Base-by-base conservation (phyloP, 805 yeast species). In the Candida sonorensis region DNA sequence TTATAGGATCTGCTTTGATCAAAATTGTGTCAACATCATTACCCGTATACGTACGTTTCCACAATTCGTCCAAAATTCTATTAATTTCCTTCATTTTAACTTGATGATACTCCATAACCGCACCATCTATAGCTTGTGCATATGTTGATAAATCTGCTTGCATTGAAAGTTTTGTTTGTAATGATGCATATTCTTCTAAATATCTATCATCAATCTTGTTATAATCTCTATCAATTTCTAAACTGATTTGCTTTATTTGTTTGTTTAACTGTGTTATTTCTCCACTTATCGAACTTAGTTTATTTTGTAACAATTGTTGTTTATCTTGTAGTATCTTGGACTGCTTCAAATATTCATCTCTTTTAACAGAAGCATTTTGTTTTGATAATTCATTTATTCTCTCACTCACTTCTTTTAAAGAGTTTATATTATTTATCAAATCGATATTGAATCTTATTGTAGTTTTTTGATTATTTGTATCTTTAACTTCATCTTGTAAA, bases 1-100 rank as follows among this genome's bases (percentile, higher is more conserved):
- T 37, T 13, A 72, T 73, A 15, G 77, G 79, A 46, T 90, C 97
- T 24, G 95, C 81, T 43, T 78, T 71, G 41, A 92, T 85, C 47
- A 81, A 74, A 30, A 92, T 87, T 0, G 94, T 75, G 51, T 92
- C 97, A 28, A 92, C 86, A 58, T 92, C 99, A 2, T 96, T 81
- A 2, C 98, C 98, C 42, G 81, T 81, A 51, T 92, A 92, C 0
- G 99, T 92, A 30, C 74, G 75, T 42, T 85, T 83, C 99, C 99
- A 92, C 26, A 92, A 60, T 48, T 88, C 97, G 46, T 85, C 92
- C 27, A 92, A 65, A 21, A 86, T 81, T 38, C 81, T 66, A 59
- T 92, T 92, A 46, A 90, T 86, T 46, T 87, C 95, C 45, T 77
- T 77, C 98, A 92, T 92, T 53, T 92, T 92, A 38, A 81, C 60